Evolutionary conservation across 1,284 basidiomycete genomes (phyloP), one percentile per base, ranked within the genome.

Genomic region (Phaffia rhodozyma): DNA sequence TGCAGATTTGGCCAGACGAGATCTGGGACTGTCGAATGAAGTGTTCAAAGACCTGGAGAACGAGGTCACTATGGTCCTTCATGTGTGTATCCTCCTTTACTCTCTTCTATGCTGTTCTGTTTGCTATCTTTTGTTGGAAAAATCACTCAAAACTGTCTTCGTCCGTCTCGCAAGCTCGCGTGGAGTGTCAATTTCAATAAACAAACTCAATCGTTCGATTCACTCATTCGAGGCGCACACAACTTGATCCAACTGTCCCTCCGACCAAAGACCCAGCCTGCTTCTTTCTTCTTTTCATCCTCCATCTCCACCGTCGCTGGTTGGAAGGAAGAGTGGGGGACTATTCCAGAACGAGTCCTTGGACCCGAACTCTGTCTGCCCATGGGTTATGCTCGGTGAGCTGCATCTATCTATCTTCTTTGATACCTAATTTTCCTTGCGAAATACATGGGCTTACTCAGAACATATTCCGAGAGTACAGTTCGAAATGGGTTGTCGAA

Each of bases 401-500:
- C 16, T 16, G 16, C 13, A 43, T 43, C 7, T 5, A 11, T 43
- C 13, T 34, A 4, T 7, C 13, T 43, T 43, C 60, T 59, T 69
- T 21, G 75, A 78, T 2, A 68, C 71, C 1, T 80, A 83, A 66
- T 71, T 71, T 13, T 75, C 80, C 58, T 71, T 71, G 75, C 13
- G 66, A 71, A 6, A 67, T 75, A 38, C 75, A 80, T 0, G 70
- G 67, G 1, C 72, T 75, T 38, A 79, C 80, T 0, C 77, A 76
- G 11, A 71, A 72, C 3, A 80, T 82, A 16, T 16, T 5, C 13
- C 38, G 13, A 61, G 83, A 83, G 29, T 84, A 84, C 68, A 83
- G 79, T 59, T 77, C 73, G 60, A 85, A 85, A 70, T 85, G 83
- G 82, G 80, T 84, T 0, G 80, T 79, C 0, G 84, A 85, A 75